Base-by-base conservation (phyloP, 257 asterid genomes). In the Lycium ferocissimum region DNA sequence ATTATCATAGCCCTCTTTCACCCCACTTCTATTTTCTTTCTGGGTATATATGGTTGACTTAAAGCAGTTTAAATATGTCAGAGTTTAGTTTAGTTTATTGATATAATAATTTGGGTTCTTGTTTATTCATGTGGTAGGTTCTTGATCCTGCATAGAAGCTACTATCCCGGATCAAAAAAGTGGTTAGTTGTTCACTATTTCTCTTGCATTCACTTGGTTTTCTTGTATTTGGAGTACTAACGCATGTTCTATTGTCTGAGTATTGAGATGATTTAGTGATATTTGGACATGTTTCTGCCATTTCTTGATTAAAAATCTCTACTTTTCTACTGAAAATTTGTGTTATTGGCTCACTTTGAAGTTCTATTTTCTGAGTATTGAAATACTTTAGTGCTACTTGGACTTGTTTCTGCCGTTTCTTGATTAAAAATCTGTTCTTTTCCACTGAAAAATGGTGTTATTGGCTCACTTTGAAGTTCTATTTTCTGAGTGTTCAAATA, bases 111-210 rank as follows among this genome's bases (percentile, higher is more conserved):
- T 33, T 58, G 65, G 45, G 87, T 15, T 70, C 9, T 33, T 33
- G 76, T 51, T 81, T 49, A 63, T 40, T 63, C 62, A 15, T 83
- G 70, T 73, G 70, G 22, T 78, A 78, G 84, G 56, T 83, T 87
- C 75, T 67, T 82, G 84, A 85, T 85, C 53, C 8, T 59, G 7
- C 61, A 12, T 62, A 56, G 38, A 33, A 17, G 37, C 49, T 5
- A 37, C 9, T 72, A 33, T 37, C 43, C 1, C 35, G 37, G 78
- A 80, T 84, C 83, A 35, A 0, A 1, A 14, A 72, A 62, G 37
- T 37, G 45, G 65, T 26, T 26, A 51, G 13, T 51, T 47, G 10
- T 20, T 20, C 81, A 70, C 0, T 9, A 70, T 40, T 70, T 69
- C 20, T 69, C 22, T 69, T 40, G 33, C 22, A 13, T 69, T 62